Evolutionary conservation across 1,284 basidiomycete genomes (phyloP), one percentile per base, ranked within the genome.

Genomic region (Clitocybe nebularis): DNA sequence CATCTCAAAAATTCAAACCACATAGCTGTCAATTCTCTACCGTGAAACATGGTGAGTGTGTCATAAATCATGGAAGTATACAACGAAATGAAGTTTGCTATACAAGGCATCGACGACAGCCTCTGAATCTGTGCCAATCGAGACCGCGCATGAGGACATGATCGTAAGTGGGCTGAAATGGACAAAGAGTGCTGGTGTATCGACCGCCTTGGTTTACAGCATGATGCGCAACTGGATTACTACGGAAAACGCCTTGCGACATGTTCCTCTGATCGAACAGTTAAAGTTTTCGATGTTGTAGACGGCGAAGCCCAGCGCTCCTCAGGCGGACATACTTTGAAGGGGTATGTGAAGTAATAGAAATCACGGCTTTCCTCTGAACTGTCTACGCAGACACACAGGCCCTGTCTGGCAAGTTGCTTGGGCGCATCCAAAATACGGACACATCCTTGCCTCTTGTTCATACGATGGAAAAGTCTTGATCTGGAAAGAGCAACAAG

Each of bases 361-460:
- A 20, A 30, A 36, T 24, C 29, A 22, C 21, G 39, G 11, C 25
- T 14, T n/a, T 11, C 30, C 41, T 17, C 35, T 32, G 11, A 21
- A n/a, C 44, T 16, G 14, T 7, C 33, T 37, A 41, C 14, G 13
- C 49, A 89, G 93, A 39, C 96, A 98, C 66, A 92, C 93, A 9
- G 93, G 94, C 11, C 95, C 95, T 3, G 93, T 99, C 25, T 98
- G 95, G 94, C 93, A 96, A 63, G 85, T 99, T 36, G 82, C 93
- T n/a, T 99, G 95, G 96, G 95, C 91, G 5, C 94, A 99, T 59
- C 95, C 96, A 5, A 94, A 93, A 62, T 94, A 92, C 55, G 95
- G 95, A 1, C 85, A 90, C 50, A 96, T 99, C 58, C 82, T 99
- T 38, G 95, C 95, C 13, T 95, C 92, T 24, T 96, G 92, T 62